phyloP scores from a whole-genome alignment of 371 early-diverging fungal genomes.

The Chytridium lagenaria region DNA sequence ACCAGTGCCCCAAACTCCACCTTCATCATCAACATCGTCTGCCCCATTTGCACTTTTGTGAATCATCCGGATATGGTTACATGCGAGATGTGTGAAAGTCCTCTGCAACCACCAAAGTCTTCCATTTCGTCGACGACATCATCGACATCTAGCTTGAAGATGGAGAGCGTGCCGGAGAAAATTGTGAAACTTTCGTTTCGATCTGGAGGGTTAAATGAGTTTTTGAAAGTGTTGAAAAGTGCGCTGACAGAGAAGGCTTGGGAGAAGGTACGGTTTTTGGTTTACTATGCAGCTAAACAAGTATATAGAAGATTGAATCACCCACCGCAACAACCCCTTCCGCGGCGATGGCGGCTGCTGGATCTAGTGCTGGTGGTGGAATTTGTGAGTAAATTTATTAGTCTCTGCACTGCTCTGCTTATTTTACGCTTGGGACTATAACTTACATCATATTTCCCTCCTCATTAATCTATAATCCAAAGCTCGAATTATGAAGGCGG shows the following conservation, averaged over 20 bases:
- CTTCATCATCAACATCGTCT: background rate
- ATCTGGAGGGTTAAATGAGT: slow-evolving; percentile 67
- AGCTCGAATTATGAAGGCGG: slow-evolving; percentile 77
- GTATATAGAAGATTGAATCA: background rate
- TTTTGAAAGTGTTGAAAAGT: slow-evolving; percentile 64
- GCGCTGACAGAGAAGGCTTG: slow-evolving; percentile 68
- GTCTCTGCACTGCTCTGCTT: slow-evolving; percentile 3
- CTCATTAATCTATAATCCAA: background rate
- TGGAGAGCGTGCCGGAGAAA: background rate
- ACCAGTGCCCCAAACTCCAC: slow-evolving; percentile 12
- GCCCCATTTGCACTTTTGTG: slow-evolving; percentile 72
- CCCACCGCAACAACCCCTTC: background rate
- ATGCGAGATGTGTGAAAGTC: slow-evolving; percentile 64
- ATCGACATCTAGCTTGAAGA: background rate
- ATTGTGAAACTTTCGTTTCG: slow-evolving; percentile 79
- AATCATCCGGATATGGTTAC: slow-evolving; percentile 80
- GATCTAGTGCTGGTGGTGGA: slow-evolving; percentile 38
- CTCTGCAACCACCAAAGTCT: slow-evolving; percentile 10
- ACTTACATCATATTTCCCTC: slow-evolving; percentile 1
- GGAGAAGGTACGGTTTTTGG: slow-evolving; percentile 59
- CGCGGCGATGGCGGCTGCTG: background rate
- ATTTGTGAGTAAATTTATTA: slow-evolving; percentile 36
- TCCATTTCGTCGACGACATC: slow-evolving; percentile 10
- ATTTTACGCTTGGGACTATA: too few species aligned
- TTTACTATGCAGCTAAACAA: too few species aligned